Base-by-base conservation (phyloP, 2,329 filamentous ascomycete genomes). In the Ascochyta viciae-villosae region DNA sequence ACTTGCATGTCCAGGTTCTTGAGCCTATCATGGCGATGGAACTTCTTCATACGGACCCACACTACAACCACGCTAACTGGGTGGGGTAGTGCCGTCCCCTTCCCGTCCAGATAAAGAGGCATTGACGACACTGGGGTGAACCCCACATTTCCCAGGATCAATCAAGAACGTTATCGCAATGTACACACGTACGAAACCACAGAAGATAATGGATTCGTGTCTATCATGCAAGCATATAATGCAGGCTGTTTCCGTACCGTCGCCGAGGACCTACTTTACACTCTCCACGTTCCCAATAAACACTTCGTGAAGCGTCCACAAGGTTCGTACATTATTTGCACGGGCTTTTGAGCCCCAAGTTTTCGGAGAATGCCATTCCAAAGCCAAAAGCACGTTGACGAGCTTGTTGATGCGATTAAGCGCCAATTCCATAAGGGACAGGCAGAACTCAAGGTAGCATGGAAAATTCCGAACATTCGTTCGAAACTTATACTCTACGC, bases 41-140 rank as follows among this genome's bases (percentile, higher is more conserved):
- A 50, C 52, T 57, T 15, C 29, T 29, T 27, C 53, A 52, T 44
- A 58, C 27, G 52, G 60, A 41, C 52, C 43, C 54, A 53, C 49
- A 37, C 10, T 22, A 22, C 35, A 15, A 24, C 31, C 22, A 51
- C 51, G 41, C 65, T 65, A 66, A 58, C 59, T 57, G 39, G 61
- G 59, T 58, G 54, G 64, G 65, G 65, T 62, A 68, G 54, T 61
- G 23, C 37, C 61, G 58, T 66, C 64, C 63, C 57, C 49, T 43
- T 38, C 52, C 15, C 44, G 45, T 19, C 37, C 8, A 48, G 49
- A 54, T 59, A 54, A 58, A 59, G 43, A 40, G 56, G 37, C 45
- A 60, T 57, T 54, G 54, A 66, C 50, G 56, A 62, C 54, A 60
- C 57, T 39, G 46, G 35, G 26, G 19, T 39, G 31, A 29, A 61